Conservation (phyloP, 2,329 filamentous ascomycete genomes). For the Cladosporium sp. region DNA sequence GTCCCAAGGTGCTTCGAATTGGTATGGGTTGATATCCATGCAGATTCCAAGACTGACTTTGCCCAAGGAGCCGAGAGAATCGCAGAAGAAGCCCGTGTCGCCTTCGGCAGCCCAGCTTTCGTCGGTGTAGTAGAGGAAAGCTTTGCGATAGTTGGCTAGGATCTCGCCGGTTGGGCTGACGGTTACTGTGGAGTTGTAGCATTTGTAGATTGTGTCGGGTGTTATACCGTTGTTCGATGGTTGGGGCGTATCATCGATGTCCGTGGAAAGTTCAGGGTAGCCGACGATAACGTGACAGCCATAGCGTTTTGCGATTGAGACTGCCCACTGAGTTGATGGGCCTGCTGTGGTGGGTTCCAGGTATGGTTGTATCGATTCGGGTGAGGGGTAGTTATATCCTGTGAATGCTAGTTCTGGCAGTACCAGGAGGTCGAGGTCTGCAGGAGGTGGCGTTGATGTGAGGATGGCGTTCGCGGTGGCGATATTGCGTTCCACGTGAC, state of each 20-base stretch:
- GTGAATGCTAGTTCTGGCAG: conserved; percentile 75
- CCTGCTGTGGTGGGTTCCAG: conserved; percentile 69
- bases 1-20: conserved; percentile 60
- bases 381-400: conserved; percentile 77
- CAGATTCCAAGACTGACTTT: conserved; percentile 50
- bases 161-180: conserved; percentile 58
- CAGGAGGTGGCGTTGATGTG: conserved; percentile 40
- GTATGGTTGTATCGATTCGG: conserved; percentile 67
- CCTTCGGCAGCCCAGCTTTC: conserved; percentile 59
- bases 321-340: conserved; percentile 71
- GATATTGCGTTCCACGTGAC: conserved; percentile 70
- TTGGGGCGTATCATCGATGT: conserved; percentile 22
- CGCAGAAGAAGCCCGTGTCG: conserved; percentile 40
- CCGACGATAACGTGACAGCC: conserved; percentile 70
- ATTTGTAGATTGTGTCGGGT: conserved; percentile 26
- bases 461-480: conserved; percentile 67
- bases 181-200: conserved; percentile 63
- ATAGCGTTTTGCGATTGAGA: conserved; percentile 64
- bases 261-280: conserved; percentile 64
- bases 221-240: conserved; percentile 17
- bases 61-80: conserved; percentile 42
- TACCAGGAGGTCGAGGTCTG: conserved; percentile 68
- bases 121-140: conserved; percentile 68
- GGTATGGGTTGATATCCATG: conserved; percentile 66
- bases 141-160: conserved; percentile 63